Conservation (phyloP, 2,329 filamentous ascomycete genomes). For the Botrytis medusae region DNA sequence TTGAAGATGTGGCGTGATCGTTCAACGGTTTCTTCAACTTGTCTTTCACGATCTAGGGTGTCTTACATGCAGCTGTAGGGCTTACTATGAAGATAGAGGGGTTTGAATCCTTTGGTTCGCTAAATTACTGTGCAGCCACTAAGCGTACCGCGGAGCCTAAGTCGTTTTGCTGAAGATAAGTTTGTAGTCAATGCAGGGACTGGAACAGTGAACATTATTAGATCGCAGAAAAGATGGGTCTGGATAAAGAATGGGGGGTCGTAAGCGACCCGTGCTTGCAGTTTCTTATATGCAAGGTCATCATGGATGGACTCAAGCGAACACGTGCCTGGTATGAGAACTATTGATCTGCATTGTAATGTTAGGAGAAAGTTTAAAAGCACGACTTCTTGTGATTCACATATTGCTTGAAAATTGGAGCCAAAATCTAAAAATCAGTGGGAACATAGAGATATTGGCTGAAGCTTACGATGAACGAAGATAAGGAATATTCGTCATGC, state of each 20-base stretch:
- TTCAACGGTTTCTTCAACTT: not conserved
- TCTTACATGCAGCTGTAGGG: not conserved
- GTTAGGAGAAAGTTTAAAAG: not conserved
- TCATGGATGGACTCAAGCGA: not conserved
- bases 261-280: not conserved
- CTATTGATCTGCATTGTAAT: not conserved
- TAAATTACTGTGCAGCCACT: not conserved
- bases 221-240: not conserved
- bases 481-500: not conserved
- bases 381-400: not conserved
- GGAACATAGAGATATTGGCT: not conserved
- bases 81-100: not conserved
- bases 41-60: not conserved
- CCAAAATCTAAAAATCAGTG: not conserved
- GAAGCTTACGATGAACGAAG: not conserved
- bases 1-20: not conserved
- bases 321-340: not conserved
- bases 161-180: not conserved
- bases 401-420: not conserved
- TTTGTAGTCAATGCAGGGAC: not conserved
- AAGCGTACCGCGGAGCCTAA: not conserved
- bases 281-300: not conserved
- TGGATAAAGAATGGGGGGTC: not conserved
- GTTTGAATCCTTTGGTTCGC: not conserved
- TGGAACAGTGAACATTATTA: not conserved